Base-by-base conservation (phyloP, 2,329 filamentous ascomycete genomes). In the Epicoccum sorghinum region DNA sequence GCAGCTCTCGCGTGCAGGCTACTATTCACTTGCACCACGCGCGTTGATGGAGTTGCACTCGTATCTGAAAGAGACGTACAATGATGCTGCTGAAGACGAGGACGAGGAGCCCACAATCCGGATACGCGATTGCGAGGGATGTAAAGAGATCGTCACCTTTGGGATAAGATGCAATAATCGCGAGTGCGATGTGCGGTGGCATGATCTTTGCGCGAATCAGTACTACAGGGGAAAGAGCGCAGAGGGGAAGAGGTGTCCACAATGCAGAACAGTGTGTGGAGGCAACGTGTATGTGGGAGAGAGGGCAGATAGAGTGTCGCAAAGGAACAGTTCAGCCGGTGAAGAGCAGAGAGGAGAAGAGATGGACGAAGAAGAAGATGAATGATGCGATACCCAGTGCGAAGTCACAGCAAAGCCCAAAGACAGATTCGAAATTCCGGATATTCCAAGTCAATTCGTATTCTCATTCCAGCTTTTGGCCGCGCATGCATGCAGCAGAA, bases 41-140 rank as follows among this genome's bases (percentile, higher is more conserved):
- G 89, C 86, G 1, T 78, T 99, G 62, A 86, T 98, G 80, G 95
- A 99, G 79, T 78, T 99, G 52, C 83, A 89, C 53, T 82, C 84
- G 1, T 98, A 93, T 87, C 82, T 99, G 43, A 78, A 91, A n/a
- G 89, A 90, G 47, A 91, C 89, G 25, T 99, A 96, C 75, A 98
- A 99, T 69, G 59, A 60, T 9, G 79, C 80, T 1, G 85, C 85
- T 8, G 57, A 55, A 8, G 79, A 81, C 1, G 85, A 85, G 8
- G 85, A 85, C 30, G 70, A 77, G 0, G 77, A 76, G 1, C 74
- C 69, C 0, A 54, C 55, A 9, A 58, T 91, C 69, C 86, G 86
- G 58, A 89, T 99, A 71, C 96, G 95, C 77, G 86, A 87, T 59
- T 99, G 95, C 72, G 85, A 89, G 68, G 92, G 90, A 0, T 99